Evolutionary conservation across 176 grass and related monocot genomes (phyloP), one percentile per base, ranked within the genome.

Genomic region (Phoenix dactylifera): DNA sequence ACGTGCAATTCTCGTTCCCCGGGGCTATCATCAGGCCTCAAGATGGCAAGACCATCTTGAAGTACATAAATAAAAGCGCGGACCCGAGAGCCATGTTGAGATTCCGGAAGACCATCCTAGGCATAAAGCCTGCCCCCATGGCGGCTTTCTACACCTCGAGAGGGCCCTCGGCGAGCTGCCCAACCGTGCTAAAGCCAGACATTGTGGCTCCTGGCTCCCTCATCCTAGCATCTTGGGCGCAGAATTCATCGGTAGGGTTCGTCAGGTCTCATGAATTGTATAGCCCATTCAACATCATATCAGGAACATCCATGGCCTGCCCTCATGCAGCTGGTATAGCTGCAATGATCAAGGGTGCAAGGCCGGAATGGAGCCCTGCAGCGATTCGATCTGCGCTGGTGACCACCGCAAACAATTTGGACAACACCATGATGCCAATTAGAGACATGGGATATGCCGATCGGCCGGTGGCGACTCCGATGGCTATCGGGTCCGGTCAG

Each of bases 321-420:
- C 85, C 89, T 14, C 89, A 95, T 70, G 82, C 71, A 20, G 59
- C 62, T 4, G 85, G 85, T 22, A 65, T 95, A 24, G 73, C 82
- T 1, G 89, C 89, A 0, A 65, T 95, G 68, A 65, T 95, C 51
- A 82, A 65, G 0, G 79, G 76, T 0, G 72, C 19, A 29, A 68
- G 73, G 49, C 78, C 60, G 0, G 52, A 54, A 17, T 89, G 81
- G 89, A 95, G 74, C 53, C 84, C 89, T 0, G 75, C 85, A n/a
- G 86, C 86, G 73, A 85, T 89, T 56, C 80, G 83, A 19, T 95
- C 82, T 2, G 82, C 89, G n/a, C 76, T 89, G 57, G 89, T 95
- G 85, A 95, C 89, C 52, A 86, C 89, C 14, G 82, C 89, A 3
- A 65, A 5, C 16, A 1, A 14, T 5, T 49, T 54, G 17, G 85